phyloP scores from a whole-genome alignment of 2,329 filamentous ascomycete species.

The Calonectria pseudoreteaudii region DNA sequence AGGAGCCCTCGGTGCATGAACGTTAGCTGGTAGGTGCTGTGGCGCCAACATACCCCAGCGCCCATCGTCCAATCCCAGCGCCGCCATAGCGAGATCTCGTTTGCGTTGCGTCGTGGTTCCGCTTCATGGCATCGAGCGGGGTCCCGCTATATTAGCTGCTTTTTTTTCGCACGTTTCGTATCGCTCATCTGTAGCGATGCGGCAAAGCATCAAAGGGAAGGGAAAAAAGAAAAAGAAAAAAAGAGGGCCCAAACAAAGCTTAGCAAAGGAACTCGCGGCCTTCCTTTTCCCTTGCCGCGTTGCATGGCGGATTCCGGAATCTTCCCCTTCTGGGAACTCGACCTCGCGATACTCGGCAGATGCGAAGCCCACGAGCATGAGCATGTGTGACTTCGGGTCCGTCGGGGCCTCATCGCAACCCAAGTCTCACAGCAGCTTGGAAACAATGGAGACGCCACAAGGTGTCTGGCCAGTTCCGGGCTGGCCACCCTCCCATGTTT shows the following conservation, averaged over 20 bases:
- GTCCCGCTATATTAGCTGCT: conserved; percentile 6
- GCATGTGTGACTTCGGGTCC: background rate
- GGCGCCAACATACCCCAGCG: background rate
- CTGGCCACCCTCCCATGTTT: background rate
- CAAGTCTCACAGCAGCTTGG: background rate
- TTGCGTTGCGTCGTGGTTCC: background rate
- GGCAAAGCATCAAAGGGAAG: background rate
- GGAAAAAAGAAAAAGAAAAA: background rate
- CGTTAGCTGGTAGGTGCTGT: background rate
- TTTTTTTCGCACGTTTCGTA: background rate
- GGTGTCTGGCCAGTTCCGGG: background rate
- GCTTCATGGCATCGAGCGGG: background rate
- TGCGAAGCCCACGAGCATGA: background rate
- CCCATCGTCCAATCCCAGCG: conserved; percentile 12
- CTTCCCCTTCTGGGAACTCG: background rate
- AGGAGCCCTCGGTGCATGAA: background rate
- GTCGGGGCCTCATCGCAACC: background rate
- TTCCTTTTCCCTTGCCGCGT: background rate
- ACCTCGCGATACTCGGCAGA: background rate
- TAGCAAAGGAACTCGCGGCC: background rate
- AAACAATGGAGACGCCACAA: background rate
- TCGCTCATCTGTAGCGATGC: background rate
- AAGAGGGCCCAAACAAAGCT: background rate
- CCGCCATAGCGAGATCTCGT: conserved; percentile 14
- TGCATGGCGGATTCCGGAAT: background rate